A percentile compares a stretch with the other conserved stretches of the same genome.
These are phyloP conservation scores for Debaryomyces castellii DNA, from an alignment of 805 yeast genomes.

Conservation along the genomic window DNA sequence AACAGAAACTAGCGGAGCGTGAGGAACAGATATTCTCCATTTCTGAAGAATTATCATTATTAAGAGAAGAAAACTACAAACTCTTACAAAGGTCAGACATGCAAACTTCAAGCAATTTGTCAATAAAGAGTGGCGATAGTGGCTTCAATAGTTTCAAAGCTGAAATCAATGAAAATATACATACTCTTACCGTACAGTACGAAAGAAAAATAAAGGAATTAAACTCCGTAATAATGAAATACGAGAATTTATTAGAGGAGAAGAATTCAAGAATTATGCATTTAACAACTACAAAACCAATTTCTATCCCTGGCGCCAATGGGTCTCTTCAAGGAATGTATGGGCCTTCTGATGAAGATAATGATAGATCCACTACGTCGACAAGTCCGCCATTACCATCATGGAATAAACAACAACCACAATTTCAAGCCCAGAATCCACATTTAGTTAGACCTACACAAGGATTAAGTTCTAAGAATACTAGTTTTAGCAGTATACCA, in stretches of 20 bases:
- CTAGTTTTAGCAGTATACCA: conserved; percentile 15
- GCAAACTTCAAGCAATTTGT: neutral
- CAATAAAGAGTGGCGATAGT: conserved; percentile 19
- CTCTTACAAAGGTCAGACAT: conserved; percentile 12
- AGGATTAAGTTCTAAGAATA: neutral
- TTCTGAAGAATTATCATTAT: conserved; percentile 14
- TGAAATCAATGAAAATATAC: conserved; percentile 27
- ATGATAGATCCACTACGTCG: neutral
- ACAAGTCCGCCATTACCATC: neutral
- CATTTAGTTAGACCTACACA: neutral
- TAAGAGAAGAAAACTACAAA: conserved; percentile 19
- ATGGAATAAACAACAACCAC: neutral
- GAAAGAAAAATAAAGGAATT: conserved; percentile 38
- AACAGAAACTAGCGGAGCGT: conserved; percentile 6
- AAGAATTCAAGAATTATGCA: conserved; percentile 35
- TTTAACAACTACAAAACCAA: conserved; percentile 36
- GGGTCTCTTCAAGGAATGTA: neutral
- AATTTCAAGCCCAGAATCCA: neutral
- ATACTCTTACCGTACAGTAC: conserved; percentile 22
- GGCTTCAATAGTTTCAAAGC: conserved; percentile 20
- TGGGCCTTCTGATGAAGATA: neutral
- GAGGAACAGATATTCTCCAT: conserved; percentile 12
- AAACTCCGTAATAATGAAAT: conserved; percentile 24
- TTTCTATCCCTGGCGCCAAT: conserved; percentile 28
- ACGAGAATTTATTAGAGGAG: conserved; percentile 37